Base-by-base conservation (phyloP, 305 asterid species). In the Fraxinus platypoda region DNA sequence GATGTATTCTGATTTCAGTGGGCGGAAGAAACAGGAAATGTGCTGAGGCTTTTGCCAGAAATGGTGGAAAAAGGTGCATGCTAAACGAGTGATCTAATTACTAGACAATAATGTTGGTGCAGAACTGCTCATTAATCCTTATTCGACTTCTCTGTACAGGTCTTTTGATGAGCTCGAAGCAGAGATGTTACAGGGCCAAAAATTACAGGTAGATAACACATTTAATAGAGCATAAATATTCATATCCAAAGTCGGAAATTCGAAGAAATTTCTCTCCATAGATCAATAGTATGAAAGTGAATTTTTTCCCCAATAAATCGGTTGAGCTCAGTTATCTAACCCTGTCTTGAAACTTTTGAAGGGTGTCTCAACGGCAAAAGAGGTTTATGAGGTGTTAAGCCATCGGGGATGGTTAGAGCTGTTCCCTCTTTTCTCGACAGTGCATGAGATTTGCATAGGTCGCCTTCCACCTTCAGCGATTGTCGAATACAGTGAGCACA, bases 361-460 rank as follows among this genome's bases (percentile, higher is more conserved):
- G 98, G 98, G 98, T 1, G 98, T 94, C 28, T 93, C 94, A 41
- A 94, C 98, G 35, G 98, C 98, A 30, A 93, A 89, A 85, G 98
- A 94, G 86, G 90, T 94, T 23, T 87, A 93, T 11, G 98, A 92
- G 87, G 96, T 93, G 72, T 87, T 94, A 88, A 81, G 91, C 74
- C 89, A 92, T 78, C 88, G 93, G 7, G 94, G 93, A 77, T 94
- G 98, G 98, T 82, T 94, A 74, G 92, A 94, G 88, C 76, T 86
- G 31, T 94, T 94, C 84, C 98, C 98, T 8, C 95, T 94, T 74
- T 94, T 94, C 88, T 33, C 97, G 1, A 92, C 98, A 1, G 98
- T 95, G 73, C 98, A 95, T 54, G 91, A 93, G 89, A 95, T 95
- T 80, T 93, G 93, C 89, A 78, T 28, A 9, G 97, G 98, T 26